These are phyloP conservation scores for Aureobasidium leucospermi DNA, from an alignment of 2,329 filamentous ascomycete species.

Conservation along the genomic window DNA sequence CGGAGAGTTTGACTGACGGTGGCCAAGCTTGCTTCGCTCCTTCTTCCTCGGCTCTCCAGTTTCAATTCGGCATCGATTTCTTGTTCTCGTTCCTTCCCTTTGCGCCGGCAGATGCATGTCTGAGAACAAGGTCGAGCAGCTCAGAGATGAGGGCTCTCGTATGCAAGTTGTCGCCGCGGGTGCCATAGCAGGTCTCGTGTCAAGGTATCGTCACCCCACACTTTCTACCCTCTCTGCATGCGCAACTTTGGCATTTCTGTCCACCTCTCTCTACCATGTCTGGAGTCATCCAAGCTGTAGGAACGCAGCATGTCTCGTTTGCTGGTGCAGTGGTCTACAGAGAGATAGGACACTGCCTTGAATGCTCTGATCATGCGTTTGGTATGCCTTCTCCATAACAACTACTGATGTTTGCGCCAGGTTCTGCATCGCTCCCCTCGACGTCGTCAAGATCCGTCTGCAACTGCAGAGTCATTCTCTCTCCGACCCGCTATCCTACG, in stretches of 20 bases:
- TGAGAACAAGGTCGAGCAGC: slow-evolving; percentile 48
- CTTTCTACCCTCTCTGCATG: background rate
- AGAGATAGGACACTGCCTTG: no score
- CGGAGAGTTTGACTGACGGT: no score
- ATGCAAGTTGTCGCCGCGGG: slow-evolving; percentile 59
- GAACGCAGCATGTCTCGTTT: no score
- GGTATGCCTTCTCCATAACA: background rate
- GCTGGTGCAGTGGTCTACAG: no score
- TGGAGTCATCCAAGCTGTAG: no score
- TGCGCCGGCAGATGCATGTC: slow-evolving; percentile 50
- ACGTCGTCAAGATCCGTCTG: slow-evolving; percentile 96
- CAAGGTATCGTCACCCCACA: slow-evolving; percentile 51
- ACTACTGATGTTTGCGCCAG: slow-evolving; percentile 35
- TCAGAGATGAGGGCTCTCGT: slow-evolving; percentile 66
- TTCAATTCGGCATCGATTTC: background rate
- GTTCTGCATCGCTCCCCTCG: slow-evolving; percentile 89
- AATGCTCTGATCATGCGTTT: no score
- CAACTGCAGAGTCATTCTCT: slow-evolving; percentile 86
- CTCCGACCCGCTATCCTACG: slow-evolving; percentile 61
- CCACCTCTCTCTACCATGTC: no score
- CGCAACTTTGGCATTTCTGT: no score
- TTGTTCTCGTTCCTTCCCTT: background rate
- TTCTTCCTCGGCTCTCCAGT: slow-evolving; percentile 7
- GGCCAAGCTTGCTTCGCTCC: background rate
- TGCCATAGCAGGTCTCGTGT: slow-evolving; percentile 73